Percentiles rank a stretch among this genome's conserved stretches.
These are phyloP conservation scores for Priceomyces fermenticarens DNA, from an alignment of 805 yeast genomes.

Conservation along the genomic window DNA sequence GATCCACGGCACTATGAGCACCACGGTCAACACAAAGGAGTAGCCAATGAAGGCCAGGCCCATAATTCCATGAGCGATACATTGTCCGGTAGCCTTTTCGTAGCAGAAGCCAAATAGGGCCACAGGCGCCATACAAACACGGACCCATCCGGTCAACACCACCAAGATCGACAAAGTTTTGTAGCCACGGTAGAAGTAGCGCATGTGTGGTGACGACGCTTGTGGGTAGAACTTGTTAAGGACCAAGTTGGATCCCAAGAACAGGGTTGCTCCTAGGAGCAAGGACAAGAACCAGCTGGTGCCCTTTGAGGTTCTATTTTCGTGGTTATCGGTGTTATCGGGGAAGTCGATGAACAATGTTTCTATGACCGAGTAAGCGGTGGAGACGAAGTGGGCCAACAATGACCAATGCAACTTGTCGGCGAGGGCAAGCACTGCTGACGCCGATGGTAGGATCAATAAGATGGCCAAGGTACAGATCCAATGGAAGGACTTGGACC, in stretches of 20 bases:
- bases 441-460: conserved; percentile 54
- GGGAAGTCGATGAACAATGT: conserved; percentile 58
- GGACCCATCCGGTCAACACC: conserved; percentile 70
- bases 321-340: conserved; percentile 58
- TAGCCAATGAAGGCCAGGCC: conserved; percentile 83
- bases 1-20: conserved; percentile 75
- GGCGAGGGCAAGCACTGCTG: conserved; percentile 55
- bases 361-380: conserved; percentile 54
- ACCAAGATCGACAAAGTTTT: conserved; percentile 45
- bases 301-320: conserved; percentile 64
- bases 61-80: conserved; percentile 97
- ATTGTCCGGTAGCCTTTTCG: conserved; percentile 82
- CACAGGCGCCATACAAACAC: conserved; percentile 75
- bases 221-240: conserved; percentile 32
- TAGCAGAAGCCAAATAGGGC: conserved; percentile 88
- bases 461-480: conserved; percentile 44
- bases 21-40: conserved; percentile 66
- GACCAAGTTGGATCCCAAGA: conserved; percentile 50
- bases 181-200: conserved; percentile 29
- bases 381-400: conserved; percentile 43
- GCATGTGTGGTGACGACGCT: conserved; percentile 37
- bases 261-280: conserved; percentile 44
- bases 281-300: conserved; percentile 62
- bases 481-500: conserved; percentile 66
- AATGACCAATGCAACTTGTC: conserved; percentile 44